Evolutionary conservation across 2,329 filamentous ascomycete genomes (phyloP), one percentile per base, ranked within the genome.

Genomic region (Neopestalotiopsis rosae): DNA sequence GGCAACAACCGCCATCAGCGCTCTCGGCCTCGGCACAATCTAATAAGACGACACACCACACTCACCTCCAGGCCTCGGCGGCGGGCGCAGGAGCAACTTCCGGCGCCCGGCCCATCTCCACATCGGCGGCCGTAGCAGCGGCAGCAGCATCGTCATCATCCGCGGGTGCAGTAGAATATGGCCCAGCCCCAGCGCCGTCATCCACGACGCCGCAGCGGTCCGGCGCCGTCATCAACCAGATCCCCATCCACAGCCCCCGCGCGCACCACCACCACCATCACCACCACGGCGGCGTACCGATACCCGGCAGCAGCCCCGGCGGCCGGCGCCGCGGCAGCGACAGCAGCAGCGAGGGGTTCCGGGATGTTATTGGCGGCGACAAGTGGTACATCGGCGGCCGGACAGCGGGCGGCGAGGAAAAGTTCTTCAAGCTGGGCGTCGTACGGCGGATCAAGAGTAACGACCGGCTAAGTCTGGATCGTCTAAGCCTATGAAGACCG

Each of bases 301-400:
- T 79, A 67, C 77, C 67, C 32, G 71, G 56, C 1, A 32, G 59
- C 14, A 24, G 57, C 9, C 10, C 13, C 14, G 67, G 70, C 7
- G 79, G 77, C n/a, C 81, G 85, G 14, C 84, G 91, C 68, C 85
- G 92, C 68, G 92, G 92, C 32, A 94, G 91, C 73, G 92, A 94
- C 73, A 93, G 90, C 79, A 92, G 89, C 71, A 90, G 87, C 66
- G 92, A 94, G 75, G 92, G 92, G 1, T 94, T 94, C 78, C 84
- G 91, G 66, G 92, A 94, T 70, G 90, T 90, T 45, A 80, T 90
- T 63, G 91, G 91, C 2, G 87, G 88, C 1, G 92, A 95, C 72
- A 94, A 93, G 81, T 94, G 92, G 91, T 95, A 94, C 76, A 92
- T 95, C 67, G 92, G 92, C 28, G 92, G 92, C 6, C 84, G 91